Evolutionary conservation across 139 green algal species (phyloP).

Genomic region (Coccomyxa sp.): DNA sequence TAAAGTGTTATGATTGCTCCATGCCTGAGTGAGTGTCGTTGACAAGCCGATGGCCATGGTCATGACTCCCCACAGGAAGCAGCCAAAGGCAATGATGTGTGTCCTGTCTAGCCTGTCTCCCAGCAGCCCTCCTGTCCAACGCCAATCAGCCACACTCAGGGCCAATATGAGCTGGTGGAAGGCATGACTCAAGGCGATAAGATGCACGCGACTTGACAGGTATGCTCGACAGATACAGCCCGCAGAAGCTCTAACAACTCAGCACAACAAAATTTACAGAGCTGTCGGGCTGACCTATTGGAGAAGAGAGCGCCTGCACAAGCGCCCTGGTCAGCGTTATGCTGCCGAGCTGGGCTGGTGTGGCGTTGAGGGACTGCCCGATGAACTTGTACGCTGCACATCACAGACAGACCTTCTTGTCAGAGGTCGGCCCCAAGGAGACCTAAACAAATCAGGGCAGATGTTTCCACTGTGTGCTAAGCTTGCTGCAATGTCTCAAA

Average conservation of each 20-base stretch:
- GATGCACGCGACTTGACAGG: too few species aligned
- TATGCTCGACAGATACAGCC: too few species aligned
- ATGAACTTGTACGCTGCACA: conserved; percentile 67
- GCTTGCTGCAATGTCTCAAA: too few species aligned
- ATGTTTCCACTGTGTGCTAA: not conserved
- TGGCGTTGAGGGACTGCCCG: conserved; percentile 44
- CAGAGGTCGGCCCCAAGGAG: not conserved
- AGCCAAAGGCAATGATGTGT: conserved; percentile 41
- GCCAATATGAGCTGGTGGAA: too few species aligned
- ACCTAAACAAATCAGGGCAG: not conserved
- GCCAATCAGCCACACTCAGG: too few species aligned
- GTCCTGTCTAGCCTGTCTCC: conserved; percentile 42
- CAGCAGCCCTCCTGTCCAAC: conserved; percentile 15
- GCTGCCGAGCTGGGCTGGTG: conserved; percentile 48
- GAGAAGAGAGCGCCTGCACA: conserved; percentile 43
- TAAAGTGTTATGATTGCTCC: not conserved
- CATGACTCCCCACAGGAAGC: conserved; percentile 67
- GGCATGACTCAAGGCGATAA: too few species aligned
- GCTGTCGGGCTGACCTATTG: not conserved
- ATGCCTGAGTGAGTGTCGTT: conserved; percentile 26
- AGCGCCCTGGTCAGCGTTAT: conserved; percentile 56
- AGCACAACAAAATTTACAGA: too few species aligned
- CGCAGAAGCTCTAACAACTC: too few species aligned
- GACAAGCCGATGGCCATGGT: conserved; percentile 44
- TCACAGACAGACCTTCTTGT: not conserved